These are phyloP conservation scores for Xylaria scruposa DNA, from an alignment of 495 filamentous ascomycete species.

Conservation along the genomic window DNA sequence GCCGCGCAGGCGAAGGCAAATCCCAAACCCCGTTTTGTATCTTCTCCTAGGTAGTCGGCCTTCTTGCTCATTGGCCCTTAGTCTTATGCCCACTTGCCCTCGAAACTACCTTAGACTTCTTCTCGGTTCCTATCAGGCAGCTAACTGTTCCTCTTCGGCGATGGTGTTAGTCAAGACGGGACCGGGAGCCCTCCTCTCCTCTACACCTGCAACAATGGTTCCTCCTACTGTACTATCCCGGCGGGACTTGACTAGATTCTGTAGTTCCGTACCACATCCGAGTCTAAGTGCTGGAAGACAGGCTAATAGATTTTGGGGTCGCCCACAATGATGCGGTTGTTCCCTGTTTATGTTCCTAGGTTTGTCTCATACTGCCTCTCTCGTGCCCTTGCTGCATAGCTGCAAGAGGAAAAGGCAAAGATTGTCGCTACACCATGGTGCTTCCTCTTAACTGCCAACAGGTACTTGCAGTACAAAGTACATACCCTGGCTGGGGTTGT, in stretches of 20 bases:
- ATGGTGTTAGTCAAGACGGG: slow-evolving; percentile 16
- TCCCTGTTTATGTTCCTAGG: slow-evolving; percentile 35
- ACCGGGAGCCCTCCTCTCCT: slow-evolving; percentile 18
- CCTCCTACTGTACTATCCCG: slow-evolving; percentile 21
- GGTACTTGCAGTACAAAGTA: slow-evolving; percentile 29
- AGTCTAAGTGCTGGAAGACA: slow-evolving; percentile 22
- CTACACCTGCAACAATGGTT: background rate
- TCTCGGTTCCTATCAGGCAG: slow-evolving; percentile 23
- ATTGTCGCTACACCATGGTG: slow-evolving; percentile 47
- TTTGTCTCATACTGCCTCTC: slow-evolving; percentile 42
- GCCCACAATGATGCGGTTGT: slow-evolving; percentile 26
- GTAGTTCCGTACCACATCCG: slow-evolving; percentile 17
- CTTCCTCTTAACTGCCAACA: slow-evolving; percentile 31
- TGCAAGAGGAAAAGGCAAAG: slow-evolving; percentile 44
- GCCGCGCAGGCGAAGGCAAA: slow-evolving; percentile 37
- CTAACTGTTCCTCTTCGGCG: slow-evolving; percentile 5
- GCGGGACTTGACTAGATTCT: slow-evolving; percentile 23
- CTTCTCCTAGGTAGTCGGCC: slow-evolving; percentile 29
- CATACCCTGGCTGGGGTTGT: slow-evolving; percentile 45
- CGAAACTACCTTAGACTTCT: slow-evolving; percentile 40
- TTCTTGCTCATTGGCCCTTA: slow-evolving; percentile 35
- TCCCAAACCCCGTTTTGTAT: slow-evolving; percentile 41
- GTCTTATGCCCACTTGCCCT: slow-evolving; percentile 29
- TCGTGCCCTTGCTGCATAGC: slow-evolving; percentile 45
- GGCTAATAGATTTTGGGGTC: slow-evolving; percentile 22